These are phyloP conservation scores for Penicillium ochrochloron DNA, from an alignment of 495 filamentous ascomycete species.

Conservation along the genomic window DNA sequence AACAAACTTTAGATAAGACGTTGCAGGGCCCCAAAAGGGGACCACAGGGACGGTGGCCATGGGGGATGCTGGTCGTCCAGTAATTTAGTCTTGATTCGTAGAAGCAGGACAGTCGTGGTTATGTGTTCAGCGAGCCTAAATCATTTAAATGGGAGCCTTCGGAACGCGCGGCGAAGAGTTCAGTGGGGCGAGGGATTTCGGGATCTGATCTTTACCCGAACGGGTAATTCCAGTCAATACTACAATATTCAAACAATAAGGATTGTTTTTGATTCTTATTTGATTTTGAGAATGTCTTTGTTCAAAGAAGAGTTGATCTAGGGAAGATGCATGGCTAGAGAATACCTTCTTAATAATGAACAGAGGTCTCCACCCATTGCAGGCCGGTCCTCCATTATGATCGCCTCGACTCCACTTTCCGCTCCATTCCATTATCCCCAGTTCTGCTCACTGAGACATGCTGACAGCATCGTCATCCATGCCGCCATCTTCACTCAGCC, in stretches of 20 bases:
- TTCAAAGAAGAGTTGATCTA: not conserved
- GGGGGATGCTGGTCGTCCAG: not conserved
- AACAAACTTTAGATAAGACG: conserved; percentile 40
- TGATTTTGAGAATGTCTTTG: not conserved
- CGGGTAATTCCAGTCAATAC: not conserved
- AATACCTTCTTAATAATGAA: not conserved
- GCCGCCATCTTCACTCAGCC: not conserved
- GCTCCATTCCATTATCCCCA: not conserved
- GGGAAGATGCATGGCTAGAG: not conserved
- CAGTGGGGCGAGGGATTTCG: not conserved
- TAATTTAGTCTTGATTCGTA: not conserved
- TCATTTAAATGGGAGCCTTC: conserved; percentile 3
- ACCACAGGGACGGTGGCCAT: conserved; percentile 1
- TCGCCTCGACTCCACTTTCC: not conserved
- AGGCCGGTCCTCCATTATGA: not conserved
- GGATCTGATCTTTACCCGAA: conserved; percentile 6
- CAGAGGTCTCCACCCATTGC: not conserved
- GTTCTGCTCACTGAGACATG: not conserved
- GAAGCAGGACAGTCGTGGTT: not conserved
- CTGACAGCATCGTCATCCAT: not conserved
- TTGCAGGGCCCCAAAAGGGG: conserved; percentile 38
- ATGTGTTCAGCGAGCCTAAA: not conserved
- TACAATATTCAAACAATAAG: not conserved
- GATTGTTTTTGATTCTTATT: not conserved
- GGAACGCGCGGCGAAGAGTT: conserved; percentile 8